Base-by-base conservation (phyloP, 768 basidiomycete species). In the Amanita muscaria region DNA sequence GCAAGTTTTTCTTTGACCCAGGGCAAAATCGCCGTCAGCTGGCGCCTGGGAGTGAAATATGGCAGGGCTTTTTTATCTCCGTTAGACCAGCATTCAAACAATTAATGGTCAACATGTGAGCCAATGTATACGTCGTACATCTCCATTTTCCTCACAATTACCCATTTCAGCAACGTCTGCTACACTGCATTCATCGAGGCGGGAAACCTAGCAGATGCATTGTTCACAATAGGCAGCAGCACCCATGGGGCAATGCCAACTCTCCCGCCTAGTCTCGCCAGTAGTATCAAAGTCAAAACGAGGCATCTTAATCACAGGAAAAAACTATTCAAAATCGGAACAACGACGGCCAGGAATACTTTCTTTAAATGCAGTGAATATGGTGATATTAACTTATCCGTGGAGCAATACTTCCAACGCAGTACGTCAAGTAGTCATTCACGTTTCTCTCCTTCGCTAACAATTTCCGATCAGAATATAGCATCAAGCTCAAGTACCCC, bases 341-440 rank as follows among this genome's bases (percentile, higher is more conserved):
- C 43, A 29, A 36, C 27, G 15, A 34, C 52, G 6, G 59, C 62
- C 2, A 51, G 56, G 14, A 52, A 54, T 31, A 55, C 50, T 2
- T 49, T 40, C 10, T 61, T 63, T 27, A 51, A 58, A 23, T 61
- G 57, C 34, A 53, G 50, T 7, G 56, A 63, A 41, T 48, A 29
- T 29, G 12, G 12, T 22, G 73, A 72, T 0, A 68, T 69, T 1
- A 56, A 40, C 19, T 60, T 80, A 12, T 68, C 73, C 0, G 75
- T 85, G 2, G 71, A 76, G 47, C 54, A 74, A 1, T 85, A 74
- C 53, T 85, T 83, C 59, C 54, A 62, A 31, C 30, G 19, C 9
- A 32, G 41, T 42, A 16, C 12, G 41, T 24, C 30, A 7, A 22
- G 58, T 36, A n/a, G n/a, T n/a, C n/a, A n/a, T n/a, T n/a, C n/a